Percentiles rank a stretch among this genome's conserved stretches.
These are phyloP conservation scores for Colletotrichum sp. DNA, from an alignment of 2,329 filamentous ascomycete genomes.

Conservation along the genomic window DNA sequence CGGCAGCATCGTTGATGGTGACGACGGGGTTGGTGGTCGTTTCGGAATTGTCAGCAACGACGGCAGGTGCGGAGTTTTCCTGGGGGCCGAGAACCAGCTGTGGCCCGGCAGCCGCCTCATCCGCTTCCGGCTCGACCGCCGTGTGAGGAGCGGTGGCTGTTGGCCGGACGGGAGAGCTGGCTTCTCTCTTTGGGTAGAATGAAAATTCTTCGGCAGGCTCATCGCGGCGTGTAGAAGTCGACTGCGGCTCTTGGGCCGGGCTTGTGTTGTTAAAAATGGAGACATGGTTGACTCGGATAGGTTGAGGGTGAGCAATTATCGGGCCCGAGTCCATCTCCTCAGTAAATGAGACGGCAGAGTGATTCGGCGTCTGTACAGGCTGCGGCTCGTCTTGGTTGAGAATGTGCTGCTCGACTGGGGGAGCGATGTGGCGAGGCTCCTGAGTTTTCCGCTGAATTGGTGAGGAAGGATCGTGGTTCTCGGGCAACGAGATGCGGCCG, in stretches of 20 bases:
- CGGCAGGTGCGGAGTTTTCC: slow-evolving; percentile 9
- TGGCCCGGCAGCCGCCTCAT: not conserved
- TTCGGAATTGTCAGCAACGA: not conserved
- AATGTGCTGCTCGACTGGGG: not conserved
- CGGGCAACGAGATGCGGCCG: not conserved
- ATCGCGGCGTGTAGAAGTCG: not conserved
- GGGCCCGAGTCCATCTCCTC: not conserved
- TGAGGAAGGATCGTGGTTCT: slow-evolving; percentile 9
- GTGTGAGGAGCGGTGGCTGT: not conserved
- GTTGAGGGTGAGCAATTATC: slow-evolving; percentile 20
- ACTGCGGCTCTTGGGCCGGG: not conserved
- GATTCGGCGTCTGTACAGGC: not conserved
- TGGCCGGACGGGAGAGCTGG: slow-evolving; percentile 14
- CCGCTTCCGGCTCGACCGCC: slow-evolving; percentile 12
- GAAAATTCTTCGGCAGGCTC: not conserved
- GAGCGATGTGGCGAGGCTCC: not conserved
- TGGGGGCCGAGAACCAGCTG: not conserved
- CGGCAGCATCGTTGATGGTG: not conserved
- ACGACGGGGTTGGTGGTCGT: not conserved
- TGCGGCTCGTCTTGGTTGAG: slow-evolving; percentile 1
- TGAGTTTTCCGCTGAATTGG: slow-evolving; percentile 7
- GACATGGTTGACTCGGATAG: slow-evolving; percentile 17
- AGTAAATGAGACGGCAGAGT: not conserved
- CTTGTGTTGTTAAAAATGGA: slow-evolving; percentile 12
- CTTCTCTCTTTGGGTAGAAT: slow-evolving; percentile 9